phyloP scores from a whole-genome alignment of 2,329 filamentous ascomycete species.

The Sarocladium oryzae region DNA sequence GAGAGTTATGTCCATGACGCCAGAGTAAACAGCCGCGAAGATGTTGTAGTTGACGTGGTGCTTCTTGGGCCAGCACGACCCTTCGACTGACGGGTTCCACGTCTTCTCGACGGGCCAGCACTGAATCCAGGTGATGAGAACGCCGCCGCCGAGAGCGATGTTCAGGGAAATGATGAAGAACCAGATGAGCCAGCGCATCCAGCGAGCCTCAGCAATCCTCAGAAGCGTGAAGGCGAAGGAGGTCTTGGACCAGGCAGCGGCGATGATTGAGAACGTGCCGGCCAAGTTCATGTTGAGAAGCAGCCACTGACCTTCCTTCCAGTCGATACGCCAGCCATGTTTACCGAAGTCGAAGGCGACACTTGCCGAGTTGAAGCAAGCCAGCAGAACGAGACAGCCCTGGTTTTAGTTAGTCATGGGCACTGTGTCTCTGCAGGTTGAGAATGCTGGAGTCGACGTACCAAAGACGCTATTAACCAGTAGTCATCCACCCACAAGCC shows the following conservation, averaged over 20 bases:
- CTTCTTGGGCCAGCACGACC: slow-evolving; percentile 21
- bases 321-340: slow-evolving; percentile 8
- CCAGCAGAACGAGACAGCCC: neutral
- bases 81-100: slow-evolving; percentile 19
- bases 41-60: slow-evolving; percentile 13
- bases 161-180: slow-evolving; percentile 21
- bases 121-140: slow-evolving; percentile 16
- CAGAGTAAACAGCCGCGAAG: slow-evolving; percentile 24
- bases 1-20: slow-evolving; percentile 31
- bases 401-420: neutral
- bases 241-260: slow-evolving; percentile 24
- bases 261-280: slow-evolving; percentile 18
- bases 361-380: slow-evolving; percentile 7
- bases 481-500: slow-evolving; percentile 20
- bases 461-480: slow-evolving; percentile 13
- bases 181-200: slow-evolving; percentile 18
- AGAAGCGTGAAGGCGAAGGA: slow-evolving; percentile 25
- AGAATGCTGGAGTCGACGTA: neutral
- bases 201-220: slow-evolving; percentile 17
- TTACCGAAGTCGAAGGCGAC: slow-evolving; percentile 8
- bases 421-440: no score
- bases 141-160: slow-evolving; percentile 9
- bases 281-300: slow-evolving; percentile 13
- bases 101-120: slow-evolving; percentile 19
- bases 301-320: slow-evolving; percentile 4